Evolutionary conservation across 371 early-diverging fungal genomes (phyloP).

Genomic region (Saksenaea oblongispora): DNA sequence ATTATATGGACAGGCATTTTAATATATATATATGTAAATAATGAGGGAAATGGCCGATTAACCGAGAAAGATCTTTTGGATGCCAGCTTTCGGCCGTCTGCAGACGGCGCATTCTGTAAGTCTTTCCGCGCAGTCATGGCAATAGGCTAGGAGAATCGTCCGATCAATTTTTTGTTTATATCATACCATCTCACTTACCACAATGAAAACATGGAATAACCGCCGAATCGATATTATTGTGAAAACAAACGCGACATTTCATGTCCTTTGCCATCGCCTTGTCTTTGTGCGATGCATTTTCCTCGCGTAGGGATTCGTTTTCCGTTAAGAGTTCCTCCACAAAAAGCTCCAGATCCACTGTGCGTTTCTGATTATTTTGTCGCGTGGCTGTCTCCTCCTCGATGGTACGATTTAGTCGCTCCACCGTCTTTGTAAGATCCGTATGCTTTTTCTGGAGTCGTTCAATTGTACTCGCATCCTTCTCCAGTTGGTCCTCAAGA

Average conservation of each 20-base stretch:
- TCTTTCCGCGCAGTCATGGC: slow-evolving; percentile 31
- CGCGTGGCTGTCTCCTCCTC: neutral
- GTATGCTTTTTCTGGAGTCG: neutral
- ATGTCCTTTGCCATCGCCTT: neutral
- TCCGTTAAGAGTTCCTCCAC: neutral
- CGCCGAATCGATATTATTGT: slow-evolving; percentile 28
- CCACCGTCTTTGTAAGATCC: neutral
- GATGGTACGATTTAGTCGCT: neutral
- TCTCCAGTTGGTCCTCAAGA: neutral
- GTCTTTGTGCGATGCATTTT: neutral
- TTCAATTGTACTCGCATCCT: neutral
- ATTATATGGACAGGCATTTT: neutral
- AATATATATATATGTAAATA: neutral
- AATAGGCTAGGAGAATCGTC: slow-evolving; percentile 36
- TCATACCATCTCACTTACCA: no score
- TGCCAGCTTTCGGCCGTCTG: slow-evolving; percentile 19
- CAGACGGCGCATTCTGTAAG: slow-evolving; percentile 46
- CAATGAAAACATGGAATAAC: slow-evolving; percentile 41
- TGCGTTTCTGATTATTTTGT: neutral
- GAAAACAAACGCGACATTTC: slow-evolving; percentile 44
- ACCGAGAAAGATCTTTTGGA: slow-evolving; percentile 33
- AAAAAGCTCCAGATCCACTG: neutral
- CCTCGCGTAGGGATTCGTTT: neutral
- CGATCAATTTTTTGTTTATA: no score
- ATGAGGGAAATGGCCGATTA: slow-evolving; percentile 4